Conservation (phyloP, 2,329 filamentous ascomycete species). For the Xylariaceae sp. region DNA sequence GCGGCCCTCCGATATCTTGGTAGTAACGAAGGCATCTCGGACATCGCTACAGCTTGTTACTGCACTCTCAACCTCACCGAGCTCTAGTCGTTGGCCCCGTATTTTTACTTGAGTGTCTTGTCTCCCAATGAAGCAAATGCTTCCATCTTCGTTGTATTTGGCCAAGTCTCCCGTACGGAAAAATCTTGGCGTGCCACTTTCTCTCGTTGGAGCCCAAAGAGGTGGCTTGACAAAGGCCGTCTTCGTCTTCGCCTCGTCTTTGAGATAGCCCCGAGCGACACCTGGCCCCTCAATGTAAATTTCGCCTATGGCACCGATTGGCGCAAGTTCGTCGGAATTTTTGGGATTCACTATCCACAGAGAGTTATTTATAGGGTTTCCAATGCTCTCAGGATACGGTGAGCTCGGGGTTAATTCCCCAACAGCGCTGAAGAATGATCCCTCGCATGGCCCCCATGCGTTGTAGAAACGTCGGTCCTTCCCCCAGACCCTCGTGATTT, state of each 20-base stretch:
- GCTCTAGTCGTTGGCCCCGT: conserved; percentile 48
- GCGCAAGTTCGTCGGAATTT: conserved; percentile 4
- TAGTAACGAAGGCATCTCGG: not conserved
- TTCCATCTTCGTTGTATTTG: conserved; percentile 25
- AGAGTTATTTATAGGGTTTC: not conserved
- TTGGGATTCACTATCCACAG: conserved; percentile 9
- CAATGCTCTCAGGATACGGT: conserved; percentile 9
- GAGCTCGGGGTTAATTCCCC: conserved; percentile 3
- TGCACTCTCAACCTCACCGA: conserved; percentile 28
- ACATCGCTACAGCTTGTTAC: not conserved
- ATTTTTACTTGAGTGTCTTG: conserved; percentile 52
- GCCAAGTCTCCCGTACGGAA: conserved; percentile 37
- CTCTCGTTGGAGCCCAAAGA: conserved; percentile 10
- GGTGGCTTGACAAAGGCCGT: conserved; percentile 13
- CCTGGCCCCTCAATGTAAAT: conserved; percentile 12
- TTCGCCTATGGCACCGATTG: conserved; percentile 12
- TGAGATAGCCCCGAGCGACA: conserved; percentile 7
- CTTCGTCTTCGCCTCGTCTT: conserved; percentile 12
- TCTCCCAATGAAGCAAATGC: conserved; percentile 34
- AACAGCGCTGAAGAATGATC: conserved; percentile 1
- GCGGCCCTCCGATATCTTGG: conserved; percentile 4
- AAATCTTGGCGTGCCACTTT: conserved; percentile 5
- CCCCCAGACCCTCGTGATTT: conserved; percentile 3
- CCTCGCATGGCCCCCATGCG: conserved; percentile 6
- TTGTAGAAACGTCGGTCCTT: conserved; percentile 1